These are phyloP conservation scores for Volvox reticuliferus DNA, from an alignment of 139 green algal species.

Conservation along the genomic window DNA sequence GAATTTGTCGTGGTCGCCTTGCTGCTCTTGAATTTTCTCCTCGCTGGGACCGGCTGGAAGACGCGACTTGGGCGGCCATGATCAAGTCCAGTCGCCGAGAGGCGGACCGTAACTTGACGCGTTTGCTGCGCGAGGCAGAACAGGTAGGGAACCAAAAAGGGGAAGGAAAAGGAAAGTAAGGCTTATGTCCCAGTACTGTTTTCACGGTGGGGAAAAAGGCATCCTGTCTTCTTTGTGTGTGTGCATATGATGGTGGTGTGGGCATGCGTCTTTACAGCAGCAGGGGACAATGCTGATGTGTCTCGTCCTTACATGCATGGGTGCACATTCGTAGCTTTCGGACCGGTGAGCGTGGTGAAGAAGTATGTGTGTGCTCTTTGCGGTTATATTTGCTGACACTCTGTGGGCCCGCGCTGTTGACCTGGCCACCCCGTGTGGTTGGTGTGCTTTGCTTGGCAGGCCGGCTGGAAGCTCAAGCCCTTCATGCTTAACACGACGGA, in stretches of 20 bases:
- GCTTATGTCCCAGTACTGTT: too few species aligned
- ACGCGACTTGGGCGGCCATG: background rate
- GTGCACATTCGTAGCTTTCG: too few species aligned
- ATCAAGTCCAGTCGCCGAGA: background rate
- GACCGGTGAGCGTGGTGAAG: too few species aligned
- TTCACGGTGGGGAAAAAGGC: too few species aligned
- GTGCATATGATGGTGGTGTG: too few species aligned
- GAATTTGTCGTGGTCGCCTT: background rate
- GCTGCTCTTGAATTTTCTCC: background rate
- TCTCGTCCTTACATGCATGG: too few species aligned
- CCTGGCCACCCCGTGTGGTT: background rate
- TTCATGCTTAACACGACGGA: slow-evolving; percentile 79
- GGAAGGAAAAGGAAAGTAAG: too few species aligned
- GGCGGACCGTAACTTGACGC: slow-evolving; percentile 5
- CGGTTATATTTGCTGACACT: too few species aligned
- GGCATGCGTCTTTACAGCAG: too few species aligned
- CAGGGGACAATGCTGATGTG: too few species aligned
- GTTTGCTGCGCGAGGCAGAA: slow-evolving; percentile 40
- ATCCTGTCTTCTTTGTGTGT: too few species aligned
- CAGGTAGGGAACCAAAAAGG: slow-evolving; percentile 4
- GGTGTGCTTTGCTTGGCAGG: background rate
- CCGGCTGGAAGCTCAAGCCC: slow-evolving; percentile 40
- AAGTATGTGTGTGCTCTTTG: too few species aligned
- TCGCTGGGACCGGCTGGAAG: background rate
- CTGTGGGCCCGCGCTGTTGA: background rate